A percentile compares a stretch with the other conserved stretches of the same genome.
These are phyloP conservation scores for Erysimum pusillum DNA, from an alignment of 441 rosid species.

Conservation along the genomic window DNA sequence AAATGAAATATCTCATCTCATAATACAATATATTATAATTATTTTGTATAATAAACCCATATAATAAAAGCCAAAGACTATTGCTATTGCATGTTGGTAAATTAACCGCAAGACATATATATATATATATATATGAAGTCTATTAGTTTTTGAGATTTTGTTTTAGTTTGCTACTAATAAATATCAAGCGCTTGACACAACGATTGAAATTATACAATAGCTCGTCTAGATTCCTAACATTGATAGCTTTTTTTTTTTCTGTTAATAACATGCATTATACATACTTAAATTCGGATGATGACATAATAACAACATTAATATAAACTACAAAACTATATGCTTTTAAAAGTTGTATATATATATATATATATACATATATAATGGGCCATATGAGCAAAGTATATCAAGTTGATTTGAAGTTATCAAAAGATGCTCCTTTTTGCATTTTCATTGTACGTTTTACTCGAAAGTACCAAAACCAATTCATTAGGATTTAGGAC, in stretches of 20 bases:
- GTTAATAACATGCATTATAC: neutral
- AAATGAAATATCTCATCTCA: constrained; percentile 6
- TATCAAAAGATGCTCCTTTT: neutral
- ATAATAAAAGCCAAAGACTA: neutral
- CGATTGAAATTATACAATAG: neutral
- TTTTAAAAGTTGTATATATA: no score
- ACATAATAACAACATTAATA: no score
- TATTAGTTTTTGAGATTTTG: no score
- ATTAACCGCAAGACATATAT: neutral
- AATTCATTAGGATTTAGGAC: neutral
- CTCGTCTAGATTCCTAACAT: neutral
- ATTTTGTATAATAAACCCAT: constrained; percentile 4
- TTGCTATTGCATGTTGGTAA: constrained; percentile 15
- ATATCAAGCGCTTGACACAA: neutral
- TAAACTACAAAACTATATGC: no score
- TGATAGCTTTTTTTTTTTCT: neutral
- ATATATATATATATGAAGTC: no score
- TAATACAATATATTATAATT: neutral
- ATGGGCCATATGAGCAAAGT: no score
- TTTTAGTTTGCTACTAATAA: neutral
- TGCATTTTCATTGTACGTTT: neutral
- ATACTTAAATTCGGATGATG: no score
- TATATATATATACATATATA: no score
- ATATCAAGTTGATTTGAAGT: neutral
- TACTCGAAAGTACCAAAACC: neutral